These are phyloP conservation scores for Tuber borchii DNA, from an alignment of 495 filamentous ascomycete species.

Conservation along the genomic window DNA sequence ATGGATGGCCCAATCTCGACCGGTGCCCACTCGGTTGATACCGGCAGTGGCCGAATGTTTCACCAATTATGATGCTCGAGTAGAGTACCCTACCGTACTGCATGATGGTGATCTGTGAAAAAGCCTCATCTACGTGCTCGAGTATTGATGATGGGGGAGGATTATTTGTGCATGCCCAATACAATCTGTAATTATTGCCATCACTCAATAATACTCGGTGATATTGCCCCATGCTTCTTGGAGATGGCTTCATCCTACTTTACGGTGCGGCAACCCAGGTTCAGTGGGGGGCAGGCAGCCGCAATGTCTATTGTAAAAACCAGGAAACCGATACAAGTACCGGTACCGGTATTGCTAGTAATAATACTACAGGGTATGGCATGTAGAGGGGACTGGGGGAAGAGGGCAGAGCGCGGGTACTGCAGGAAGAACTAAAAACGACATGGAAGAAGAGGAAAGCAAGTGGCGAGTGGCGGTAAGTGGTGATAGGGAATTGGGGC, in stretches of 20 bases:
- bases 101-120: background rate
- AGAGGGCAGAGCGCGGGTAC: background rate
- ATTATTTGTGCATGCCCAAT: background rate
- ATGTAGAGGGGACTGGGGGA: background rate
- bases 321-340: background rate
- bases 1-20: background rate
- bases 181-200: background rate
- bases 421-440: background rate
- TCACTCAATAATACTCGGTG: background rate
- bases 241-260: background rate
- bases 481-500: background rate
- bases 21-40: background rate
- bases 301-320: background rate
- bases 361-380: background rate
- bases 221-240: background rate
- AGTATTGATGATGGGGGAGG: background rate
- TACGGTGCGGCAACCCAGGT: background rate
- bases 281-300: background rate
- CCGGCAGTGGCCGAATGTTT: background rate
- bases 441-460: background rate
- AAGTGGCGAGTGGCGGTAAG: background rate
- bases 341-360: background rate
- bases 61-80: background rate
- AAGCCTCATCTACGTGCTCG: background rate
- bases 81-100: background rate